These are phyloP conservation scores for Paspalum notatum DNA, from an alignment of 176 grass and related monocot species.

Conservation along the genomic window DNA sequence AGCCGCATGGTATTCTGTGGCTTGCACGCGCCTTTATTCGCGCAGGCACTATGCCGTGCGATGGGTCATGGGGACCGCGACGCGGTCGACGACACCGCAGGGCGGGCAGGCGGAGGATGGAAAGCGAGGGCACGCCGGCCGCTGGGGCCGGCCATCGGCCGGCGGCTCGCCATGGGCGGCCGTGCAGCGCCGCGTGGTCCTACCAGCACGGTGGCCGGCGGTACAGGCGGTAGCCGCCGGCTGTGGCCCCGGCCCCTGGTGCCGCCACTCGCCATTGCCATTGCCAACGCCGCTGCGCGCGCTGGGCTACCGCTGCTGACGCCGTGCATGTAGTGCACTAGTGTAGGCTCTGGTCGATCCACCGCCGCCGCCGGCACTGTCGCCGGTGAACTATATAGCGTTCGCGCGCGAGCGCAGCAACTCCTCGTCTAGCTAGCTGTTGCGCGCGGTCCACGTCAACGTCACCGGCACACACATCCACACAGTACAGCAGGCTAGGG, in stretches of 20 bases:
- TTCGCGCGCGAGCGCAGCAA: no score
- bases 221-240: neutral
- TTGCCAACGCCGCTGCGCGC: neutral
- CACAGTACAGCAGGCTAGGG: neutral
- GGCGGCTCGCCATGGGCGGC: neutral
- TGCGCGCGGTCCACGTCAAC: neutral
- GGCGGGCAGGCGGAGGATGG: neutral
- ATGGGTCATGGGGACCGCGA: neutral
- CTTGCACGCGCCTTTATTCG: conserved; percentile 24
- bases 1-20: conserved; percentile 35
- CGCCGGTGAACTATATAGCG: no score
- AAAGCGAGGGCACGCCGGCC: neutral
- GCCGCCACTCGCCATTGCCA: neutral
- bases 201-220: neutral
- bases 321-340: neutral
- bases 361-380: no score
- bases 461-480: neutral
- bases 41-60: neutral
- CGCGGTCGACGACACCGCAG: neutral
- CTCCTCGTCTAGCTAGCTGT: neutral
- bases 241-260: neutral
- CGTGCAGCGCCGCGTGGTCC: neutral
- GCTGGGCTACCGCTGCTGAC: neutral
- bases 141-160: neutral
- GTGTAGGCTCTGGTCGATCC: no score